A percentile compares a stretch with the other conserved stretches of the same genome.
Conservation (phyloP, 1,139 yeast species). For the Spencermartinsiella ligniputridi region DNA sequence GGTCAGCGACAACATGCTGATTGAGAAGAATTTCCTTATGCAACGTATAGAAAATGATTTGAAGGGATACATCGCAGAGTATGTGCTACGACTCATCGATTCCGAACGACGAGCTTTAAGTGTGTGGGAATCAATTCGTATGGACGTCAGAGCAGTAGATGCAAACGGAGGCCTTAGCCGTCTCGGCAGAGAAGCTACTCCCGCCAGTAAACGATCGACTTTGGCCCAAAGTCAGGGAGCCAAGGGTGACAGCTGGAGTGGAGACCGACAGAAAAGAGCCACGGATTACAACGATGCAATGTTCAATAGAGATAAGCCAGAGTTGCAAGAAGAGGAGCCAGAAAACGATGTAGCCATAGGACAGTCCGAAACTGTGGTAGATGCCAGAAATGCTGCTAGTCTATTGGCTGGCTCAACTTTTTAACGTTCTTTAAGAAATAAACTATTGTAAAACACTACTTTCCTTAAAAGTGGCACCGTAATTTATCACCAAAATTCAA, state of each 20-base stretch:
- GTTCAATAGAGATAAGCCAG: constrained; percentile 4
- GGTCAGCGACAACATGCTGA: constrained; percentile 79
- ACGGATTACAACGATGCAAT: constrained; percentile 26
- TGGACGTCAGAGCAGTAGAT: constrained; percentile 74
- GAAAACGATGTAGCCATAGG: constrained; percentile 22
- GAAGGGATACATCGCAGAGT: constrained; percentile 51
- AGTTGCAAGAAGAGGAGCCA: constrained; percentile 29
- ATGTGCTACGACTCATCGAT: constrained; percentile 70
- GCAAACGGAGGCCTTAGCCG: constrained; percentile 77
- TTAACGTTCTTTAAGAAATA: constrained; percentile 25
- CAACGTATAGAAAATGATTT: constrained; percentile 55
- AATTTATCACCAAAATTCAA: background rate
- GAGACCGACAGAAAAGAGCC: constrained; percentile 40
- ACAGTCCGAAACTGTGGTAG: constrained; percentile 43
- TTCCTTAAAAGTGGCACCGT: background rate
- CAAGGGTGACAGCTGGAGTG: constrained; percentile 60
- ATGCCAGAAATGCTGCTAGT: constrained; percentile 80
- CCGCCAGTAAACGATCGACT: constrained; percentile 27
- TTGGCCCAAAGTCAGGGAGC: constrained; percentile 44
- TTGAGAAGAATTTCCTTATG: constrained; percentile 59
- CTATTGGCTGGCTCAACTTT: constrained; percentile 74
- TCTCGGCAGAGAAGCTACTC: constrained; percentile 66
- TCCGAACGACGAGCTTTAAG: constrained; percentile 79
- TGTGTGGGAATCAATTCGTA: constrained; percentile 67
- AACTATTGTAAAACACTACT: background rate